Evolutionary conservation across 768 basidiomycete genomes (phyloP).

Genomic region (Aureoboletus auriporus): DNA sequence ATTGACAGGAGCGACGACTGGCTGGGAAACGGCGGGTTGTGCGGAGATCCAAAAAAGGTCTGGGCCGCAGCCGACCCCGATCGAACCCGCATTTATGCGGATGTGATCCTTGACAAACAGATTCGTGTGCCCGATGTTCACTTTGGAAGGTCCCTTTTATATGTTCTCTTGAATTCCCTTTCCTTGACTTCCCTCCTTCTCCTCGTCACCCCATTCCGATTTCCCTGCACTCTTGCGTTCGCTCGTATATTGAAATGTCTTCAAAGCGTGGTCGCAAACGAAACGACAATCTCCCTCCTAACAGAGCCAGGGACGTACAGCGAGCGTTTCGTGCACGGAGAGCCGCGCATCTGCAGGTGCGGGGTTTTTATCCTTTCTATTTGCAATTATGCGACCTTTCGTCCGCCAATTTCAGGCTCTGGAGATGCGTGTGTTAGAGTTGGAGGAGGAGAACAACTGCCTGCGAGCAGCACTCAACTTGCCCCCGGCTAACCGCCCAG

Average conservation of each 20-base stretch:
- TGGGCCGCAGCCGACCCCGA: constrained; percentile 36
- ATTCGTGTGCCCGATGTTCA: constrained; percentile 32
- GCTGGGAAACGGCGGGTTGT: constrained; percentile 24
- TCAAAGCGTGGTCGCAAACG: constrained; percentile 86
- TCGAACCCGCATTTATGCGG: constrained; percentile 34
- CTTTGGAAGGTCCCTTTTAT: constrained; percentile 35
- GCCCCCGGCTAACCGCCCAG: constrained; percentile 66
- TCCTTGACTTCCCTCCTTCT: constrained; percentile 29
- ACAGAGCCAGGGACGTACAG: constrained; percentile 82
- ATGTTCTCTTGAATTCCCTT: constrained; percentile 35
- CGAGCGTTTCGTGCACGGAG: constrained; percentile 85
- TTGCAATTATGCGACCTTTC: constrained; percentile 38
- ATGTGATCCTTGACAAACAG: constrained; percentile 33
- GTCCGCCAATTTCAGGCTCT: constrained; percentile 52
- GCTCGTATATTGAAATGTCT: constrained; percentile 48
- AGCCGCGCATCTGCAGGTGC: constrained; percentile 80
- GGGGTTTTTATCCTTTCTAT: constrained; percentile 32
- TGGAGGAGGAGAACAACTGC: constrained; percentile 79
- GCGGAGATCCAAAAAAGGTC: constrained; percentile 35
- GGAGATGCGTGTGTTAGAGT: constrained; percentile 74
- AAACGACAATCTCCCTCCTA: constrained; percentile 58
- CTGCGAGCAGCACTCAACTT: constrained; percentile 70
- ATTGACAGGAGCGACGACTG: constrained; percentile 18
- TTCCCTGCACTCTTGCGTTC: constrained; percentile 7
- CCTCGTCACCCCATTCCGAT: constrained; percentile 26